phyloP scores from a whole-genome alignment of 305 asterid genomes.

The Euphrasia arctica region DNA sequence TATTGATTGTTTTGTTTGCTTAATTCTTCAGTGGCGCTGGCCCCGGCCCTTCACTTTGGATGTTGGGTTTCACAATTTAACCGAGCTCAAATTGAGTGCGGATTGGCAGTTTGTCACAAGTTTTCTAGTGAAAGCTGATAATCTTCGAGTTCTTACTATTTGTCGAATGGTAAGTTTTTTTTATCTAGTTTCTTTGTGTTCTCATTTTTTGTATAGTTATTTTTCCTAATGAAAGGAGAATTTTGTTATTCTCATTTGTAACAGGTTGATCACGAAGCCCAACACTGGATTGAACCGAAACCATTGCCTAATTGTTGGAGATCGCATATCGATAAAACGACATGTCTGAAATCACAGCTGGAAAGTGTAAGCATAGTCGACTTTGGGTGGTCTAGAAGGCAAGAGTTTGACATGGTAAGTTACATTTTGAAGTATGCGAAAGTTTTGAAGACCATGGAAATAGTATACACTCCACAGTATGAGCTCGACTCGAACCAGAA shows the following conservation, averaged over 20 bases:
- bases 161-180: not conserved
- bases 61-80: constrained; percentile 2
- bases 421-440: not conserved
- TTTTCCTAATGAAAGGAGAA: not conserved
- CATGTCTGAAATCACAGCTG: not conserved
- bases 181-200: not conserved
- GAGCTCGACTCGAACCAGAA: no score
- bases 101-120: constrained; percentile 9
- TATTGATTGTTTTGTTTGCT: no score
- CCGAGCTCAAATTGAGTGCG: constrained; percentile 5
- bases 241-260: no score
- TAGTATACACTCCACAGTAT: not conserved
- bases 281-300: constrained; percentile 17
- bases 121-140: constrained; percentile 16
- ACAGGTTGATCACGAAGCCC: not conserved
- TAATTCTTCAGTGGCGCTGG: no score
- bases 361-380: not conserved
- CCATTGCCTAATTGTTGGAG: not conserved
- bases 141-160: constrained; percentile 9
- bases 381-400: not conserved
- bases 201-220: no score
- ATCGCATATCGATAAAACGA: no score
- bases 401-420: not conserved
- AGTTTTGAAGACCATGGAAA: constrained; percentile 9
- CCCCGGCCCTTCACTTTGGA: not conserved